A percentile compares a stretch with the other conserved stretches of the same genome.
phyloP scores from a whole-genome alignment of 2,329 filamentous ascomycete species.

The Stagonosporopsis vannaccii region DNA sequence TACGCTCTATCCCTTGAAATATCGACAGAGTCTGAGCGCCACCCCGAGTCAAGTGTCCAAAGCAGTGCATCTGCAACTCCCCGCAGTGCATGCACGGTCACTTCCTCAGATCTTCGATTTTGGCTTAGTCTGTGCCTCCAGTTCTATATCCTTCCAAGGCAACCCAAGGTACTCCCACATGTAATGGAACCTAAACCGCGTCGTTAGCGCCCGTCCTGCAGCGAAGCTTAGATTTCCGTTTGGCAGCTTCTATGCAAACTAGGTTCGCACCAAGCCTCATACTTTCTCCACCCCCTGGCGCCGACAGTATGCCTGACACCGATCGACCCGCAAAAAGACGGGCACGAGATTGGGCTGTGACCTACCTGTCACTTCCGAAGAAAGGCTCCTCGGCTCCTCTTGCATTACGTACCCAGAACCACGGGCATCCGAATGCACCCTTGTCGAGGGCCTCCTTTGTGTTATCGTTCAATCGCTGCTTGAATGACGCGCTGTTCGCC shows the following conservation, averaged over 20 bases:
- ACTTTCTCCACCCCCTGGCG: conserved; percentile 19
- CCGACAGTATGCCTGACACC: conserved; percentile 15
- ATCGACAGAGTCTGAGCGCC: conserved; percentile 1
- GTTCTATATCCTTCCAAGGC: conserved; percentile 63
- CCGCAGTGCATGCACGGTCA: neutral
- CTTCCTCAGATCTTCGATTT: conserved; percentile 41
- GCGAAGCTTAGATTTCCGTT: conserved; percentile 3
- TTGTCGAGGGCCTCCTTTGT: conserved; percentile 68
- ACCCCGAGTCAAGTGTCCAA: neutral
- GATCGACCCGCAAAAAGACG: conserved; percentile 7
- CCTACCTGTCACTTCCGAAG: conserved; percentile 76
- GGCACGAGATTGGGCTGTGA: conserved; percentile 15
- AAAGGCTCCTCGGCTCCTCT: conserved; percentile 70
- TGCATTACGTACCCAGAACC: conserved; percentile 71
- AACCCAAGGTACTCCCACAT: conserved; percentile 72
- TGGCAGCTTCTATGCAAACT: conserved; percentile 20
- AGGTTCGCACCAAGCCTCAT: conserved; percentile 20
- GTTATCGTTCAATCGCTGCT: conserved; percentile 62
- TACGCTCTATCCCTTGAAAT: neutral
- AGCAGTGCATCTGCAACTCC: conserved; percentile 2
- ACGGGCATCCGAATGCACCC: conserved; percentile 80
- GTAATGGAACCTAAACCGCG: conserved; percentile 64
- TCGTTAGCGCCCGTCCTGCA: conserved; percentile 23
- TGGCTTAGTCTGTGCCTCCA: conserved; percentile 45
- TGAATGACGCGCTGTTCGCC: conserved; percentile 58